These are phyloP conservation scores for Polyporus tsugae DNA, from an alignment of 1,284 basidiomycete species.

Conservation along the genomic window DNA sequence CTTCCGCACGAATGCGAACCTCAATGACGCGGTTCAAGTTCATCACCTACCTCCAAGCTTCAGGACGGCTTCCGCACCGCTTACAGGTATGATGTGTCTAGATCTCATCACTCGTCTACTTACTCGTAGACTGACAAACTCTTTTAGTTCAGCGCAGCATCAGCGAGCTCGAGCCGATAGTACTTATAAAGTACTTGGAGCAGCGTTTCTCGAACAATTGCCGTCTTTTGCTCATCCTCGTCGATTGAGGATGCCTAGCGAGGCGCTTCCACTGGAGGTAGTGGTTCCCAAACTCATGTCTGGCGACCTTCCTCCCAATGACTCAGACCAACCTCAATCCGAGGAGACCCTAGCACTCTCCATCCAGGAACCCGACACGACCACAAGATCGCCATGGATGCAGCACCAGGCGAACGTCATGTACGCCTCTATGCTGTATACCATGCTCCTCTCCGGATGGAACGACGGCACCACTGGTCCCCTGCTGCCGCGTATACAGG, in stretches of 20 bases:
- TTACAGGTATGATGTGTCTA: too few species aligned
- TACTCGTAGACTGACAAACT: too few species aligned
- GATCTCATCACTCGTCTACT: too few species aligned
- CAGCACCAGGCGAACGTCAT: slow-evolving; percentile 11
- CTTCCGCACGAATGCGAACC: neutral
- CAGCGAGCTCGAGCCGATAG: too few species aligned
- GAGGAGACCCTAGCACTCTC: neutral
- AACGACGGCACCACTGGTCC: slow-evolving; percentile 66
- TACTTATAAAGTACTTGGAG: too few species aligned
- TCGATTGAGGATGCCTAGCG: neutral
- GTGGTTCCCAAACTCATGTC: neutral
- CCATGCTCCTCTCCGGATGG: slow-evolving; percentile 50
- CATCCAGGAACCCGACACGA: neutral
- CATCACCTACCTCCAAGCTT: neutral
- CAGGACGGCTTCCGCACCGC: neutral
- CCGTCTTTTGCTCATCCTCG: neutral
- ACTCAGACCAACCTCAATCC: neutral
- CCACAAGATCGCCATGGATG: neutral
- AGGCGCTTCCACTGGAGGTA: neutral
- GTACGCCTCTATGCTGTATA: slow-evolving; percentile 13
- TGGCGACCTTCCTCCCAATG: neutral
- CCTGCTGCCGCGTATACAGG: slow-evolving; percentile 63
- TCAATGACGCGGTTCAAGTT: neutral
- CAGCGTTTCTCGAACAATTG: neutral
- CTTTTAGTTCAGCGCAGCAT: too few species aligned